Percentiles rank a stretch among this genome's conserved stretches.
Conservation (phyloP, 2,329 filamentous ascomycete genomes). For the Fusarium annulatum region DNA sequence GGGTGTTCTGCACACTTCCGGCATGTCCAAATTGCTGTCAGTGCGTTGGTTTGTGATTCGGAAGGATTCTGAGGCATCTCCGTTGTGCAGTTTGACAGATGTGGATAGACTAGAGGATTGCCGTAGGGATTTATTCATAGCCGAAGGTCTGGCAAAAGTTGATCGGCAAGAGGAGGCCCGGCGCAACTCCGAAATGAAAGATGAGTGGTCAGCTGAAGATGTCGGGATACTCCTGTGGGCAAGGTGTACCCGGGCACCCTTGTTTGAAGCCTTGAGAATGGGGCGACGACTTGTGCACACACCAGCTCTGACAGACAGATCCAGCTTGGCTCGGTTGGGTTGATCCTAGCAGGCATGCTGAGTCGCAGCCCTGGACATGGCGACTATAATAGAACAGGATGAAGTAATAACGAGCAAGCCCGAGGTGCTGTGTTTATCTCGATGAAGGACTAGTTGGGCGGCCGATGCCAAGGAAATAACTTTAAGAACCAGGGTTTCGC, state of each 20-base stretch:
- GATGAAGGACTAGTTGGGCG: slow-evolving; percentile 24
- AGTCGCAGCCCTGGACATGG: slow-evolving; percentile 35
- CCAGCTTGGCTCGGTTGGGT: slow-evolving; percentile 18
- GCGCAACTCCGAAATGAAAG: slow-evolving; percentile 33
- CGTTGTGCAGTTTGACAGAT: slow-evolving; percentile 36
- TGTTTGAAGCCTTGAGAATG: slow-evolving; percentile 16
- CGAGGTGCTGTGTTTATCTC: neutral
- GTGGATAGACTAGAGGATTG: slow-evolving; percentile 35
- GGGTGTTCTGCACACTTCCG: neutral
- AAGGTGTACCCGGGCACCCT: slow-evolving; percentile 19
- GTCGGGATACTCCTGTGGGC: slow-evolving; percentile 35
- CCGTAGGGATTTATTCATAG: slow-evolving; percentile 37
- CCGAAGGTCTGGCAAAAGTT: slow-evolving; percentile 26
- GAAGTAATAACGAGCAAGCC: slow-evolving; percentile 23
- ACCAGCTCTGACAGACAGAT: slow-evolving; percentile 38
- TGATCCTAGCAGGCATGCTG: slow-evolving; percentile 40
- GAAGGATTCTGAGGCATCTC: slow-evolving; percentile 27
- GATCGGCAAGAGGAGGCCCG: slow-evolving; percentile 30
- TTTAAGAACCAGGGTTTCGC: slow-evolving; percentile 29
- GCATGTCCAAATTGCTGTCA: slow-evolving; percentile 15
- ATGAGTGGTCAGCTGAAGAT: slow-evolving; percentile 23
- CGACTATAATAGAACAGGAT: slow-evolving; percentile 38
- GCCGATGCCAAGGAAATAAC: slow-evolving; percentile 37
- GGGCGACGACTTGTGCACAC: slow-evolving; percentile 27
- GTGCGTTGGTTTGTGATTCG: slow-evolving; percentile 14